Evolutionary conservation across 768 basidiomycete genomes (phyloP).

Genomic region (Hydnum rufescens): DNA sequence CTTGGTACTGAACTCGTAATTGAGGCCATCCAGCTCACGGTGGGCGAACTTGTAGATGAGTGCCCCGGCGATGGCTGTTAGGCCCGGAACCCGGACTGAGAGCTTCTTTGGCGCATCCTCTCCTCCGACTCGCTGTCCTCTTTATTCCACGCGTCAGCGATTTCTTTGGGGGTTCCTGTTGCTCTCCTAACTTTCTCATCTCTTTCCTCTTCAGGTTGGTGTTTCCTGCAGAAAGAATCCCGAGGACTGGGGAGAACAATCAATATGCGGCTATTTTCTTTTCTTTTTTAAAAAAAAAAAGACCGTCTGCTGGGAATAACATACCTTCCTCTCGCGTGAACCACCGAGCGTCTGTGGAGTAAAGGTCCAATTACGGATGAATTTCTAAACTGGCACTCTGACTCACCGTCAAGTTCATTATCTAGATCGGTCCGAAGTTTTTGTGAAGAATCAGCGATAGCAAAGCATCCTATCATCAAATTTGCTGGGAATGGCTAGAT

Average conservation of each 20-base stretch:
- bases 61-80: neutral
- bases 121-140: neutral
- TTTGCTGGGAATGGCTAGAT: slow-evolving; percentile 73
- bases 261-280: too few relatives aligned
- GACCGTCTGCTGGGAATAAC: neutral
- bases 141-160: too few relatives aligned
- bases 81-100: neutral
- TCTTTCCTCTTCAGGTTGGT: neutral
- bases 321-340: slow-evolving; percentile 47
- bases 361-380: neutral
- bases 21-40: neutral
- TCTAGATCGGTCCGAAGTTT: slow-evolving; percentile 73
- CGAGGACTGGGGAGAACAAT: neutral
- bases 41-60: slow-evolving; percentile 1
- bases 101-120: neutral
- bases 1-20: neutral
- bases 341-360: slow-evolving; percentile 61
- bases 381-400: neutral
- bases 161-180: neutral
- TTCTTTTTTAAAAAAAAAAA: too few relatives aligned
- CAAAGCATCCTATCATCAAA: slow-evolving; percentile 82
- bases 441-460: slow-evolving; percentile 49
- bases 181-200: neutral
- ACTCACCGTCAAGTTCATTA: slow-evolving; percentile 78
- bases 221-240: neutral